phyloP scores from a whole-genome alignment of 805 yeast species.

The Yamadazyma kitorensis region DNA sequence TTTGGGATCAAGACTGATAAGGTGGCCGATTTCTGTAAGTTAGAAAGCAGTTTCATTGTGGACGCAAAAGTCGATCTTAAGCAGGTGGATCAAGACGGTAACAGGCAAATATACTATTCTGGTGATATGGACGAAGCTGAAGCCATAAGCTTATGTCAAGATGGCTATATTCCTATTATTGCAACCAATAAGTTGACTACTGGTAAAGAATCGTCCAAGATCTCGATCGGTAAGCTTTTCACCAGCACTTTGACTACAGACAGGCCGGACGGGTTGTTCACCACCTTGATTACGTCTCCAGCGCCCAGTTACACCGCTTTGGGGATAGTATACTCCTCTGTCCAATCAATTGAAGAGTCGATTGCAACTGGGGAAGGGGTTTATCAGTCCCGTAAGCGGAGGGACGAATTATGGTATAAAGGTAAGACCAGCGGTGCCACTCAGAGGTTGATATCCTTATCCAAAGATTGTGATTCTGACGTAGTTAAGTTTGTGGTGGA shows the following conservation, averaged over 20 bases:
- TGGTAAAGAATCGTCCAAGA: conserved; percentile 14
- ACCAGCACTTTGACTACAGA: conserved; percentile 65
- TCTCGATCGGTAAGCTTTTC: conserved; percentile 45
- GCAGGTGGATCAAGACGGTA: conserved; percentile 21
- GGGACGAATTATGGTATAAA: conserved; percentile 89
- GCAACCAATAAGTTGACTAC: conserved; percentile 24
- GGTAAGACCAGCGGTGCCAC: conserved; percentile 97
- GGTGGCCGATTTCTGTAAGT: conserved; percentile 7
- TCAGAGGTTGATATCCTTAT: conserved; percentile 66
- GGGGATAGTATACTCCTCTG: conserved; percentile 89
- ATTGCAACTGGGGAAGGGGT: conserved; percentile 82
- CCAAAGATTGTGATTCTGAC: conserved; percentile 89
- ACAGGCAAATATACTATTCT: conserved; percentile 26
- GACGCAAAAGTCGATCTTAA: conserved; percentile 16
- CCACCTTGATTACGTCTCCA: conserved; percentile 78
- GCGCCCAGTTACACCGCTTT: conserved; percentile 52
- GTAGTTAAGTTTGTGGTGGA: conserved; percentile 83
- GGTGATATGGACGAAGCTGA: conserved; percentile 17
- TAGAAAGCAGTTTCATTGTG: conserved; percentile 20
- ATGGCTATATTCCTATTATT: conserved; percentile 32
- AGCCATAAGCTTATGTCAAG: conserved; percentile 25
- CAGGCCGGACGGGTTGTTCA: conserved; percentile 78
- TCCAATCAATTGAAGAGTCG: conserved; percentile 77
- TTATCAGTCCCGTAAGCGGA: conserved; percentile 79
- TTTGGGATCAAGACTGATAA: conserved; percentile 27